phyloP scores from a whole-genome alignment of 2,329 filamentous ascomycete species.

The Trichoderma sp. region DNA sequence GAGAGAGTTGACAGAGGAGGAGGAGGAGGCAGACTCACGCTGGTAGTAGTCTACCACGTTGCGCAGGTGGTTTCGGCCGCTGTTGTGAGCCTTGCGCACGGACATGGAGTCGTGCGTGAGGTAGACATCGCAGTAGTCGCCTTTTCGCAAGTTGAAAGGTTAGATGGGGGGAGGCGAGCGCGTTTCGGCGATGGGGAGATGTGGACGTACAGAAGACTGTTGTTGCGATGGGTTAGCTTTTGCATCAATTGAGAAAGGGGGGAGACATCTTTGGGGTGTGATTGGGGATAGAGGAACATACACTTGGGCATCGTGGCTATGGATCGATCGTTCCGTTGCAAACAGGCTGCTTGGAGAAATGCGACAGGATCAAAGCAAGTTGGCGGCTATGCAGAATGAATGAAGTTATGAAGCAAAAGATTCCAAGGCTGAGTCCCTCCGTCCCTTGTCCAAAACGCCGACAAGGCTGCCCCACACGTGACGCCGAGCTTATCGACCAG shows the following conservation, averaged over 20 bases:
- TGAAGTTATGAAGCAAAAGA: neutral
- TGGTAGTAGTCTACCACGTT: conserved; percentile 99
- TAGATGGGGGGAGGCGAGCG: conserved; percentile 8
- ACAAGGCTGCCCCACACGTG: conserved; percentile 36
- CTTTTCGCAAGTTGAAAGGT: conserved; percentile 33
- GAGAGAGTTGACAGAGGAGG: too few species aligned
- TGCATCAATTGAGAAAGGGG: neutral
- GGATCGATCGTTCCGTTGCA: neutral
- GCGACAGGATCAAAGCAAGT: neutral
- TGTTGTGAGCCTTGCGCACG: conserved; percentile 98
- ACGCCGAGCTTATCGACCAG: conserved; percentile 3
- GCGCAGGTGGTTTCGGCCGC: conserved; percentile 90
- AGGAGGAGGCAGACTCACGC: conserved; percentile 54
- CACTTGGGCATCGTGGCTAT: conserved; percentile 78
- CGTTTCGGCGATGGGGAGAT: neutral
- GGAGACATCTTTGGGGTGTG: neutral
- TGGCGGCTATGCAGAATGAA: neutral
- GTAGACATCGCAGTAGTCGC: conserved; percentile 99
- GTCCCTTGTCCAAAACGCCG: conserved; percentile 29
- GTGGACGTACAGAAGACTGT: conserved; percentile 38
- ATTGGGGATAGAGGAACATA: conserved; percentile 54
- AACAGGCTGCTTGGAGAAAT: neutral
- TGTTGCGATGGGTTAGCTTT: conserved; percentile 15
- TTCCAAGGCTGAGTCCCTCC: conserved; percentile 28
- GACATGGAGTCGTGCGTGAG: conserved; percentile 99